Evolutionary conservation across 202 grass and related monocot species (phyloP).

Genomic region (Zoysia matrella): DNA sequence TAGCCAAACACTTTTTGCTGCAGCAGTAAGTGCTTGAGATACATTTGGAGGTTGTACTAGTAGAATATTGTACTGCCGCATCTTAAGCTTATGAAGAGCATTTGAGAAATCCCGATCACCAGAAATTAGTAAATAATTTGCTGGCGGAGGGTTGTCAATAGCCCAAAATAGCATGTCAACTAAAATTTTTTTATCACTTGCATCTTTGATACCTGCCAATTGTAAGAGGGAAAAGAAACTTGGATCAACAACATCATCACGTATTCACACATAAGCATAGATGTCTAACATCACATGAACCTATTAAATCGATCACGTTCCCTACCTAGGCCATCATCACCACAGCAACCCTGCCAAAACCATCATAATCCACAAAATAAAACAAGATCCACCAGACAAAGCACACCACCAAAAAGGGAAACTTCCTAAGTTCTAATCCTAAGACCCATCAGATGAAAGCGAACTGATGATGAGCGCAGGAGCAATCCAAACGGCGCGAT

Average conservation of each 20-base stretch:
- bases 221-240: background rate
- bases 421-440: conserved; percentile 23
- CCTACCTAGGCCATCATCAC: background rate
- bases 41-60: no score
- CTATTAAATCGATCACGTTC: conserved; percentile 28
- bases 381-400: conserved; percentile 18
- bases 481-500: background rate
- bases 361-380: conserved; percentile 1
- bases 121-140: conserved; percentile 95
- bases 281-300: conserved; percentile 9
- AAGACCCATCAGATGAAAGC: conserved; percentile 35
- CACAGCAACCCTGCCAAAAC: background rate
- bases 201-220: conserved; percentile 35
- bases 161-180: conserved; percentile 98
- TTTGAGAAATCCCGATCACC: conserved; percentile 95
- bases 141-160: conserved; percentile 94
- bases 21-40: no score
- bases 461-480: background rate
- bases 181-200: conserved; percentile 83
- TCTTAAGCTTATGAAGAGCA: conserved; percentile 89
- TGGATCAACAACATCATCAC: background rate
- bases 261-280: conserved; percentile 10
- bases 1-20: no score
- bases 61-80: conserved; percentile 43
- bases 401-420: background rate